A percentile compares a stretch with the other conserved stretches of the same genome.
Conservation (phyloP, 169 alveolate genomes). For the Cytauxzoon felis region DNA sequence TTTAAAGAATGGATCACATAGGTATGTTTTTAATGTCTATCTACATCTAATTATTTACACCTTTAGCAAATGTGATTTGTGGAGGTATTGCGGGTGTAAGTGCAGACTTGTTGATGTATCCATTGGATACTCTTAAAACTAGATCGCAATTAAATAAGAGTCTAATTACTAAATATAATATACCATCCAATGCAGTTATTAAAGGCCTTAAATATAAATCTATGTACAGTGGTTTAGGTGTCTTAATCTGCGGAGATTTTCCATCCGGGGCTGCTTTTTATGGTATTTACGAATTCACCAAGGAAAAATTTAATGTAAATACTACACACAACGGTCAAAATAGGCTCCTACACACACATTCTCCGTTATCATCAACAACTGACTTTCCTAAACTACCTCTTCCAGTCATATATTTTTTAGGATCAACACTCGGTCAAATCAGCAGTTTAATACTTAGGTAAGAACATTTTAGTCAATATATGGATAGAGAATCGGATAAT, state of each 20-base stretch:
- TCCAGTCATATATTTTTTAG: slow-evolving; percentile 37
- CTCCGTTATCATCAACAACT: background rate
- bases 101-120: slow-evolving; percentile 71
- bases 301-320: slow-evolving; percentile 37
- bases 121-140: slow-evolving; percentile 75
- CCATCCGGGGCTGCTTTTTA: slow-evolving; percentile 77
- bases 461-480: background rate
- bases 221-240: slow-evolving; percentile 66
- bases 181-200: background rate
- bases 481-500: background rate
- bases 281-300: slow-evolving; percentile 72
- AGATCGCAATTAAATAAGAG: slow-evolving; percentile 59
- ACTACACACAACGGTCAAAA: background rate
- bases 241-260: slow-evolving; percentile 64
- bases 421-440: slow-evolving; percentile 53
- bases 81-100: slow-evolving; percentile 78
- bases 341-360: too few relatives aligned
- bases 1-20: slow-evolving; percentile 54
- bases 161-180: slow-evolving; percentile 2
- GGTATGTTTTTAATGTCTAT: slow-evolving; percentile 15
- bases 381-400: slow-evolving; percentile 29
- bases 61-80: slow-evolving; percentile 66
- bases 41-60: background rate
- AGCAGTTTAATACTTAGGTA: slow-evolving; percentile 45
- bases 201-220: slow-evolving; percentile 14